A percentile compares a stretch with the other conserved stretches of the same genome.
Conservation (phyloP, 306 rosid genomes). For the Fragaria nilgerrensis region DNA sequence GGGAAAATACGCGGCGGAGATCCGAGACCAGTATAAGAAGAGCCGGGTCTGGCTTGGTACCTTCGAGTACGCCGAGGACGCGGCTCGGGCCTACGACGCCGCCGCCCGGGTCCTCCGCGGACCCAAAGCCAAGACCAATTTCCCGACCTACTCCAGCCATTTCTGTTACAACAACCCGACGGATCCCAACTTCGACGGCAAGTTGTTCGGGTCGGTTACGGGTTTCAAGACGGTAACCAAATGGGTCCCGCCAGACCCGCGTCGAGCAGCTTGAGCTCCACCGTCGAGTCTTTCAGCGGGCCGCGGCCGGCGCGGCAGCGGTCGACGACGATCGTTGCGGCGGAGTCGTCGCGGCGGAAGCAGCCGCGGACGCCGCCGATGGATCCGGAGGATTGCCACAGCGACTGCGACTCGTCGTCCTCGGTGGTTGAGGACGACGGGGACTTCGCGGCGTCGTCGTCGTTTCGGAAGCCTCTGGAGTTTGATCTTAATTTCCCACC, state of each 20-base stretch:
- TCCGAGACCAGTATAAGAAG: conserved; percentile 86
- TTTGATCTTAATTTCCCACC: conserved; percentile 80
- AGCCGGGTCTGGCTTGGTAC: conserved; percentile 85
- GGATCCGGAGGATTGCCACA: conserved; percentile 76
- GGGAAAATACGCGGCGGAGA: conserved; percentile 92
- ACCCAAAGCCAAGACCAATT: conserved; percentile 75
- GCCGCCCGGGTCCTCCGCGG: conserved; percentile 79
- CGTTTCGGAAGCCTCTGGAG: conserved; percentile 48
- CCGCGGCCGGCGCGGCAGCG: conserved; percentile 42
- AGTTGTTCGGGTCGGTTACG: conserved; percentile 39
- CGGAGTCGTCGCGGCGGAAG: conserved; percentile 25
- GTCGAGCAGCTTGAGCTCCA: conserved; percentile 79
- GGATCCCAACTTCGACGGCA: conserved; percentile 45
- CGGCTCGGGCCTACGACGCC: conserved; percentile 74
- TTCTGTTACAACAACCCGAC: conserved; percentile 27
- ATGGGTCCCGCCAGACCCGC: conserved; percentile 62
- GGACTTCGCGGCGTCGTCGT: conserved; percentile 46
- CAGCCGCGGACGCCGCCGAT: conserved; percentile 61
- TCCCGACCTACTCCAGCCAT: conserved; percentile 40
- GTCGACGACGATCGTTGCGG: background rate
- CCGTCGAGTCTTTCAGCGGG: conserved; percentile 86
- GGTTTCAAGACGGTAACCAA: conserved; percentile 34
- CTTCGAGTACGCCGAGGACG: conserved; percentile 81
- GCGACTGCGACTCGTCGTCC: conserved; percentile 88
- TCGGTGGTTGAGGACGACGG: conserved; percentile 65